A percentile compares a stretch with the other conserved stretches of the same genome.
Evolutionary conservation across 176 grass and related monocot species (phyloP).

Genomic region (Dactylis glomerata): DNA sequence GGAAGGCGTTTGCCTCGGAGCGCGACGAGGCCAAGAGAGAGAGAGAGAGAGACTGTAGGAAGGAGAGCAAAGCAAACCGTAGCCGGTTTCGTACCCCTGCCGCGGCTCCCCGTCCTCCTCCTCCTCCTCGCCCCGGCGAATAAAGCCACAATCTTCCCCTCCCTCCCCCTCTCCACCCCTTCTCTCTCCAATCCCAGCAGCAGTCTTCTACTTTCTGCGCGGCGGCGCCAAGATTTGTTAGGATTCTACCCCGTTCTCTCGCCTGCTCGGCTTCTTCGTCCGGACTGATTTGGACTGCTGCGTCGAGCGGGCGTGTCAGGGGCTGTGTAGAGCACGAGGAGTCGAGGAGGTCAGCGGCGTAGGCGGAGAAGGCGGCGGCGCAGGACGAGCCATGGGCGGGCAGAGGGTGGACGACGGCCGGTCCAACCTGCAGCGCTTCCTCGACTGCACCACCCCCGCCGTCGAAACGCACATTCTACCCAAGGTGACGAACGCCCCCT

Average conservation of each 20-base stretch:
- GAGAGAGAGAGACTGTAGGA: neutral
- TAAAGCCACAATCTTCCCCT: slow-evolving; percentile 12
- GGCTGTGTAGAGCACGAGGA: neutral
- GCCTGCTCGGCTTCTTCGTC: slow-evolving; percentile 16
- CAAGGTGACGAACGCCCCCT: slow-evolving; percentile 43
- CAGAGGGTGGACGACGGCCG: slow-evolving; percentile 20
- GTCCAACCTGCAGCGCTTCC: slow-evolving; percentile 75
- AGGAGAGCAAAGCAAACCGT: slow-evolving; percentile 25
- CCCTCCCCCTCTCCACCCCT: neutral
- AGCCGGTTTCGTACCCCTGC: slow-evolving; percentile 34
- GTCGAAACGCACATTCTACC: slow-evolving; percentile 59
- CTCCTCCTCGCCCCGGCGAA: neutral
- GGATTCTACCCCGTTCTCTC: neutral
- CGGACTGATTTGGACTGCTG: neutral
- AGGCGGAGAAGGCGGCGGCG: neutral
- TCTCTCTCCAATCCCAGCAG: neutral
- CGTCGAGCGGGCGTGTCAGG: neutral
- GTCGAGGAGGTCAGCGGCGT: neutral
- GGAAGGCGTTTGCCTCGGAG: slow-evolving; percentile 19
- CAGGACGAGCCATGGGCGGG: slow-evolving; percentile 32
- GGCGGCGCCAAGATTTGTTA: neutral
- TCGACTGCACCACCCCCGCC: slow-evolving; percentile 70
- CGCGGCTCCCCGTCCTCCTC: neutral
- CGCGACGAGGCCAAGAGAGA: slow-evolving; percentile 6
- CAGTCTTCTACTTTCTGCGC: neutral